Conservation (phyloP, 441 rosid genomes). For the Francoa sonchifolia region DNA sequence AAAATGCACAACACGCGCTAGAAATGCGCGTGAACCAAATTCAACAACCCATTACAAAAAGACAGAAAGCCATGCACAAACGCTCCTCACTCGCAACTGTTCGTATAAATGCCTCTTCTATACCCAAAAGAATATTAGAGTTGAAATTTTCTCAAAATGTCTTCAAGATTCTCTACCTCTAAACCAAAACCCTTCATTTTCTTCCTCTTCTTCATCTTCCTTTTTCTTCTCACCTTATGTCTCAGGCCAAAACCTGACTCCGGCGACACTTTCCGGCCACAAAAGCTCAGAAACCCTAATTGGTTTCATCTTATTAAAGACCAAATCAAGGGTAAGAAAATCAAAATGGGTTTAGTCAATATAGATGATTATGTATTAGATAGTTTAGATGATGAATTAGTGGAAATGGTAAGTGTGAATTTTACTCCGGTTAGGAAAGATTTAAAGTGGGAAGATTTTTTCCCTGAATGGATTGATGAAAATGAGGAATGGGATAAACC, state of each 20-base stretch:
- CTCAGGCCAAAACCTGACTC: constrained; percentile 1
- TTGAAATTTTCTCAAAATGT: no score
- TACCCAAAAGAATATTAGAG: no score
- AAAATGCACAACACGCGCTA: no score
- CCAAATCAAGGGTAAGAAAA: constrained; percentile 15
- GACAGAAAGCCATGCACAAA: no score
- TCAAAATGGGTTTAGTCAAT: constrained; percentile 56
- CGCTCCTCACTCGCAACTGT: no score
- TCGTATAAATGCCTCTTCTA: no score
- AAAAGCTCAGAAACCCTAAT: constrained; percentile 12
- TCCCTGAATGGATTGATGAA: constrained; percentile 78
- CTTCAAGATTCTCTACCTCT: no score
- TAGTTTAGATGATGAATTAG: constrained; percentile 8
- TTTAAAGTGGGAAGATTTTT: constrained; percentile 43
- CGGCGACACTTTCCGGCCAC: not conserved
- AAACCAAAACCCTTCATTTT: no score
- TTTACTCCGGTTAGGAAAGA: constrained; percentile 24
- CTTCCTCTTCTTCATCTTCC: no score
- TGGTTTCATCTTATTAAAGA: constrained; percentile 31
- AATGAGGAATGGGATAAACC: constrained; percentile 17
- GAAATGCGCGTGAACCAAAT: no score
- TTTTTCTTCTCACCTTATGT: no score
- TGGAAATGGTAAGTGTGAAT: constrained; percentile 23
- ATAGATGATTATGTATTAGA: constrained; percentile 9
- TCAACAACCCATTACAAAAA: no score